phyloP scores from a whole-genome alignment of 805 yeast species.

The Lipomyces starkeyi region DNA sequence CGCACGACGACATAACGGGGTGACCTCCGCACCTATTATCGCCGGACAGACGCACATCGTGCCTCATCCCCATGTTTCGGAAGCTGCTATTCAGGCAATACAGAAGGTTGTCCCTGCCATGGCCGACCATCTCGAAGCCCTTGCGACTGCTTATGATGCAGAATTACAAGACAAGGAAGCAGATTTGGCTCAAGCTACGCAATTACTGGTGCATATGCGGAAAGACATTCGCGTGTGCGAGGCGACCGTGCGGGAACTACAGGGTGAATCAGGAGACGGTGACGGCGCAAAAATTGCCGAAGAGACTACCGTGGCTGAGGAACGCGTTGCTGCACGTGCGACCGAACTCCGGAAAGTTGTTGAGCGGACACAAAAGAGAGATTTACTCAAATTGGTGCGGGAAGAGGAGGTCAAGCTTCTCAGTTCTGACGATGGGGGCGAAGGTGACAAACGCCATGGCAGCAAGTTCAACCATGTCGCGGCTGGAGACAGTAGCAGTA shows the following conservation, averaged over 20 bases:
- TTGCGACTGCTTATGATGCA: conserved; percentile 58
- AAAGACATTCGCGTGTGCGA: conserved; percentile 50
- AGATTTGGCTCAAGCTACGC: conserved; percentile 57
- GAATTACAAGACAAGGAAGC: conserved; percentile 62
- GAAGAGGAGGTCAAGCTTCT: conserved; percentile 53
- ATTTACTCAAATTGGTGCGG: conserved; percentile 63
- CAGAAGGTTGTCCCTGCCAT: conserved; percentile 53
- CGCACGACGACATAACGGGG: conserved; percentile 3
- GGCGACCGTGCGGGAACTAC: conserved; percentile 42
- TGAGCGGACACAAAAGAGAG: conserved; percentile 70
- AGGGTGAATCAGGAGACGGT: conserved; percentile 23
- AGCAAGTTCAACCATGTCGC: conserved; percentile 26
- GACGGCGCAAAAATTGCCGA: conserved; percentile 23
- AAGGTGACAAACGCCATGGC: conserved; percentile 33
- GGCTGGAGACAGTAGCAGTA: conserved; percentile 11
- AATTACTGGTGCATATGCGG: conserved; percentile 51
- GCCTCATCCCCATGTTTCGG: conserved; percentile 52
- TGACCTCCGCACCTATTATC: background rate
- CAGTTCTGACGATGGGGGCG: conserved; percentile 12
- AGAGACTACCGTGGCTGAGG: conserved; percentile 36
- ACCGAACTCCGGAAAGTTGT: conserved; percentile 52
- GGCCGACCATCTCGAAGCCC: conserved; percentile 45
- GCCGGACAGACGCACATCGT: conserved; percentile 5
- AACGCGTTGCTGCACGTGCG: conserved; percentile 43
- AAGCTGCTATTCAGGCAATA: conserved; percentile 60